Evolutionary conservation across 805 yeast genomes (phyloP).

Genomic region (Brettanomyces naardenensis): DNA sequence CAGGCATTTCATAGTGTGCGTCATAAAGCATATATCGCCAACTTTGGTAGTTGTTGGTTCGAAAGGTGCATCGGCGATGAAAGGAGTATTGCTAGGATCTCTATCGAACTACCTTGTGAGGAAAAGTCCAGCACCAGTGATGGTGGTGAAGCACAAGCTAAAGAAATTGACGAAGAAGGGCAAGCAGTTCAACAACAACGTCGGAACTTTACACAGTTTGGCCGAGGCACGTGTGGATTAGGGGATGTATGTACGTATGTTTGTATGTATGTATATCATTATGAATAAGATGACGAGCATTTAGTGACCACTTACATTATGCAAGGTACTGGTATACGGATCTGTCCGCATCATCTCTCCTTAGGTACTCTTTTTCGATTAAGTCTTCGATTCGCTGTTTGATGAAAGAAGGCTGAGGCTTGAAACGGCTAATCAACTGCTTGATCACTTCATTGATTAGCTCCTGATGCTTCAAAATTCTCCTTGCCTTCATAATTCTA

Average conservation of each 20-base stretch:
- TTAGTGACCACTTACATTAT: background rate
- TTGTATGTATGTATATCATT: background rate
- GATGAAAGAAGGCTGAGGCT: slow-evolving; percentile 58
- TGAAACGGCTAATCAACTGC: slow-evolving; percentile 55
- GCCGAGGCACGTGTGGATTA: slow-evolving; percentile 34
- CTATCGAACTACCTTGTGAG: slow-evolving; percentile 67
- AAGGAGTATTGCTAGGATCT: slow-evolving; percentile 68
- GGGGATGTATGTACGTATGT: background rate
- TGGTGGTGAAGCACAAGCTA: slow-evolving; percentile 70
- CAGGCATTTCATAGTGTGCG: slow-evolving; percentile 58
- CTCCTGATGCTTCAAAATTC: slow-evolving; percentile 51
- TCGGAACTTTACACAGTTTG: slow-evolving; percentile 38
- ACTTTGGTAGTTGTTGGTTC: slow-evolving; percentile 72
- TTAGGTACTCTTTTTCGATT: slow-evolving; percentile 74
- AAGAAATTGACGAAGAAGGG: slow-evolving; percentile 56
- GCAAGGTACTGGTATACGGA: slow-evolving; percentile 64
- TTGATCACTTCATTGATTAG: slow-evolving; percentile 58
- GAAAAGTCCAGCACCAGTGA: slow-evolving; percentile 65
- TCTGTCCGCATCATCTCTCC: slow-evolving; percentile 56
- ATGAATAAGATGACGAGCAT: background rate
- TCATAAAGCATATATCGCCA: slow-evolving; percentile 65
- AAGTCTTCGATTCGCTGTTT: slow-evolving; percentile 68
- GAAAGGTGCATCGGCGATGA: slow-evolving; percentile 62
- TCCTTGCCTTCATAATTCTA: slow-evolving; percentile 76
- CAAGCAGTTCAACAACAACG: slow-evolving; percentile 47